A percentile compares a stretch with the other conserved stretches of the same genome.
These are phyloP conservation scores for Austroboletus niveus DNA, from an alignment of 1,284 basidiomycete species.

Conservation along the genomic window DNA sequence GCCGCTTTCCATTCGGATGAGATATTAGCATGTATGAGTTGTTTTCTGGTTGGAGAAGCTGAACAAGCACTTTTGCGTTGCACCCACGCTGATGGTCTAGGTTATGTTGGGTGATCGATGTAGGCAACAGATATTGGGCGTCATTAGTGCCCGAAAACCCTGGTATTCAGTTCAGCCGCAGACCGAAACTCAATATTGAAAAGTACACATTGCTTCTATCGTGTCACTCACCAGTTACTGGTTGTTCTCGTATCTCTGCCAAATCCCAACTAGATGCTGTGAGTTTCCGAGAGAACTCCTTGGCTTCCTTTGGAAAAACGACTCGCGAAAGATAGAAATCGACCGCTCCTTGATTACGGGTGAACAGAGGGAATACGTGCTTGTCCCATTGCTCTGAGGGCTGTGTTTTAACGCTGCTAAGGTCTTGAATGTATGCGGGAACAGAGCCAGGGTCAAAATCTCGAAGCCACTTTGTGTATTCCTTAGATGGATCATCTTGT, in stretches of 20 bases:
- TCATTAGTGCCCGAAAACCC: conserved; percentile 25
- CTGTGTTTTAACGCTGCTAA: conserved; percentile 37
- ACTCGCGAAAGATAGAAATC: conserved; percentile 45
- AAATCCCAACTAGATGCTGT: conserved; percentile 53
- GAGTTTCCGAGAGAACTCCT: conserved; percentile 46
- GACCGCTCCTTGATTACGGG: conserved; percentile 37
- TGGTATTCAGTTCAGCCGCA: background rate
- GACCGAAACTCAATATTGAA: no score
- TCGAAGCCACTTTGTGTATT: conserved; percentile 44
- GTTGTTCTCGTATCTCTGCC: conserved; percentile 28
- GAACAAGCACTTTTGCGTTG: conserved; percentile 40
- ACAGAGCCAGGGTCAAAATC: conserved; percentile 25
- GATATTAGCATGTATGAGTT: conserved; percentile 34
- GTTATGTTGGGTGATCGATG: conserved; percentile 11
- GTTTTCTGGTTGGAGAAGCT: conserved; percentile 46
- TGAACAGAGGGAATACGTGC: conserved; percentile 36
- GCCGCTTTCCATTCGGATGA: conserved; percentile 18
- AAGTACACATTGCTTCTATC: no score
- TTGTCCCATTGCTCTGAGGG: conserved; percentile 36
- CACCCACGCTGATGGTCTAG: conserved; percentile 16
- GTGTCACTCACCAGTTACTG: conserved; percentile 8
- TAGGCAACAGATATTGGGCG: conserved; percentile 11
- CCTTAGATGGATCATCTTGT: conserved; percentile 42
- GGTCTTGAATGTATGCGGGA: background rate
- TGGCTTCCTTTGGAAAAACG: conserved; percentile 29